Base-by-base conservation (phyloP, 352 stramenopile genomes). In the Phytophthora crassamura region DNA sequence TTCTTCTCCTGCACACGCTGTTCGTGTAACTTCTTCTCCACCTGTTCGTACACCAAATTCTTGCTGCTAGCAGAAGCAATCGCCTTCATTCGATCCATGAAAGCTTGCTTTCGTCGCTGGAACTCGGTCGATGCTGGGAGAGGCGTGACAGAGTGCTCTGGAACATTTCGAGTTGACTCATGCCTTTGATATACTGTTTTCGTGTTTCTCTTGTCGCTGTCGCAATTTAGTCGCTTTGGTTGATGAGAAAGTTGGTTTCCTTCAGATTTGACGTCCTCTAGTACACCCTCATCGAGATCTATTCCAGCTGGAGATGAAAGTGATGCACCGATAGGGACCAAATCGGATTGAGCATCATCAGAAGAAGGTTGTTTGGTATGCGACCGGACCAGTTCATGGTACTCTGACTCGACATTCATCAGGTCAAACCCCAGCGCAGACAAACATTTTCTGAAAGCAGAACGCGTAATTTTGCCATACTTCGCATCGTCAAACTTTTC, bases 71-170 rank as follows among this genome's bases (percentile, higher is more conserved):
- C 55, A 1, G 77, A 79, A 2, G 80, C 83, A 32, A 93, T 88
- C 12, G 77, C 67, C 48, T 93, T 92, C 68, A 93, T 93, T 59
- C 86, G 77, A 28, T 95, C 75, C 40, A 75, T 58, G 45, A 95
- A 95, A 25, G 81, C 58, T 59, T 90, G 72, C 39, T 92, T 93
- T 15, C 86, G 72, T 25, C 79, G 73, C 41, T 90, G 74, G 48
- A 93, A 95, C 50, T 95, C 86, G 9, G 64, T 74, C 22, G 66
- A 32, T 18, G 80, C 68, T 18, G 73, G 33, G 34, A 56, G n/a
- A 41, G 22, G 15, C 14, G 41, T 56, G 41, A 15, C 18, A 30
- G 1, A 49, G 25, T 46, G 5, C 10, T 46, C 30, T 28, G 45
- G 15, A 7, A 12, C 11, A 32, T 36, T 11, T n/a, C 43, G n/a